A percentile compares a stretch with the other conserved stretches of the same genome.
These are phyloP conservation scores for Auricularia sp. DNA, from an alignment of 768 basidiomycete genomes.

Conservation along the genomic window DNA sequence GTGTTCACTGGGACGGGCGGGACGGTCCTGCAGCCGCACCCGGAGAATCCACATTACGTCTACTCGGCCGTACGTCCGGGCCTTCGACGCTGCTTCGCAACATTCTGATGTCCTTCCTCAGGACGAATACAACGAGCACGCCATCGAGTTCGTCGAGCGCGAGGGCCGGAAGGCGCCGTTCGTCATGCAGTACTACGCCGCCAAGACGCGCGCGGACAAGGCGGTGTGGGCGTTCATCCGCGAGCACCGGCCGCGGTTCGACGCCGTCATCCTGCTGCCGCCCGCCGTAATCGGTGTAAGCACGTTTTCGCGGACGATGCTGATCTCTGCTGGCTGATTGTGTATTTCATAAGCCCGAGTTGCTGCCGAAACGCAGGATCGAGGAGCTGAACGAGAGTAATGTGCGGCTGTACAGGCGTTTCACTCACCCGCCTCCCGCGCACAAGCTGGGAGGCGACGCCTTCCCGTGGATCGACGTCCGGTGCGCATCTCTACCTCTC, in stretches of 20 bases:
- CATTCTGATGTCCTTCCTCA: not conserved
- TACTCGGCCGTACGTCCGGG: not conserved
- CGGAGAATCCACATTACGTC: not conserved
- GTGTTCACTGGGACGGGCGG: not conserved
- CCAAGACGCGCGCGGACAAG: not conserved
- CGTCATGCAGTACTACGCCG: not conserved
- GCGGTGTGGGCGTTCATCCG: not conserved
- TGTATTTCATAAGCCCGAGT: not conserved
- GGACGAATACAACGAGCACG: not conserved
- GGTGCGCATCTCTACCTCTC: not conserved
- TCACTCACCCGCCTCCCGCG: not conserved
- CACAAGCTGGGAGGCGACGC: not conserved
- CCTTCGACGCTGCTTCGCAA: not conserved
- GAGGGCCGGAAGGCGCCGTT: not conserved
- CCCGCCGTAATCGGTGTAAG: not conserved
- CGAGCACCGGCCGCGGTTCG: not conserved
- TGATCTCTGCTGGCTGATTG: not conserved
- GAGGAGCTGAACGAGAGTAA: not conserved
- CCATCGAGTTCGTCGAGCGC: not conserved
- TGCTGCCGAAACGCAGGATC: not conserved
- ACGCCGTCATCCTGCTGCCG: not conserved
- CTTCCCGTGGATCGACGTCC: not conserved
- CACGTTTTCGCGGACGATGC: not conserved
- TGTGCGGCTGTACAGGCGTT: not conserved
- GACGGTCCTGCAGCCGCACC: not conserved